Evolutionary conservation across 148 eudicot species (phyloP).

Genomic region (Cornus suecica): DNA sequence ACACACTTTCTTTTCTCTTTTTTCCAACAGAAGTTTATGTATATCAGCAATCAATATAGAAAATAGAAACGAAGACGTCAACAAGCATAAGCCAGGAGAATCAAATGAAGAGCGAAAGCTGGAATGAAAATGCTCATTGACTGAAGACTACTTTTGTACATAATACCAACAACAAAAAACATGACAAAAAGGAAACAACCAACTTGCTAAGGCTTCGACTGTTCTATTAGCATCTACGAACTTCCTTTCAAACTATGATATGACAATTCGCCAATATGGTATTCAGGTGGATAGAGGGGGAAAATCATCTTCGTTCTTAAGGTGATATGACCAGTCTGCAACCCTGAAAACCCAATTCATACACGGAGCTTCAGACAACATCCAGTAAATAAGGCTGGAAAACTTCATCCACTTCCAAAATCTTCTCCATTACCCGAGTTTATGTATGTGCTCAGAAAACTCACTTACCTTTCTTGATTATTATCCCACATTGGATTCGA

Average conservation of each 20-base stretch:
- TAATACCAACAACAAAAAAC: slow-evolving; percentile 8
- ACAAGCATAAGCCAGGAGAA: too few relatives aligned
- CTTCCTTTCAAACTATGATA: background rate
- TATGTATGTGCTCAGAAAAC: background rate
- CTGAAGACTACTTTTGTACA: background rate
- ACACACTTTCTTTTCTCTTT: too few relatives aligned
- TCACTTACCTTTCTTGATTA: slow-evolving; percentile 26
- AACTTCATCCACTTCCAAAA: background rate
- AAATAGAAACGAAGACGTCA: too few relatives aligned
- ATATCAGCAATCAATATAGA: too few relatives aligned
- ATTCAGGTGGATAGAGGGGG: slow-evolving; percentile 41
- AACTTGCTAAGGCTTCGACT: background rate
- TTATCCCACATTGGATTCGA: slow-evolving; percentile 6
- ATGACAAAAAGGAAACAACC: background rate
- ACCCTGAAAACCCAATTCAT: slow-evolving; percentile 26
- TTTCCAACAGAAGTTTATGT: too few relatives aligned
- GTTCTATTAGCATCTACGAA: slow-evolving; percentile 6
- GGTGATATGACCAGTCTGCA: slow-evolving; percentile 24
- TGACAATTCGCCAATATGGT: too few relatives aligned
- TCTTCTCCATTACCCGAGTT: too few relatives aligned
- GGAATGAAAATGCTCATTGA: too few relatives aligned
- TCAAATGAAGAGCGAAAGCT: too few relatives aligned
- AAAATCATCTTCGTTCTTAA: slow-evolving; percentile 40
- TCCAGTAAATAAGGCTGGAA: background rate
- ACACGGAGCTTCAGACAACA: slow-evolving; percentile 10